Percentiles rank a stretch among this genome's conserved stretches.
Conservation (phyloP, 106 monocot genomes). For the Amphibolis antarctica region DNA sequence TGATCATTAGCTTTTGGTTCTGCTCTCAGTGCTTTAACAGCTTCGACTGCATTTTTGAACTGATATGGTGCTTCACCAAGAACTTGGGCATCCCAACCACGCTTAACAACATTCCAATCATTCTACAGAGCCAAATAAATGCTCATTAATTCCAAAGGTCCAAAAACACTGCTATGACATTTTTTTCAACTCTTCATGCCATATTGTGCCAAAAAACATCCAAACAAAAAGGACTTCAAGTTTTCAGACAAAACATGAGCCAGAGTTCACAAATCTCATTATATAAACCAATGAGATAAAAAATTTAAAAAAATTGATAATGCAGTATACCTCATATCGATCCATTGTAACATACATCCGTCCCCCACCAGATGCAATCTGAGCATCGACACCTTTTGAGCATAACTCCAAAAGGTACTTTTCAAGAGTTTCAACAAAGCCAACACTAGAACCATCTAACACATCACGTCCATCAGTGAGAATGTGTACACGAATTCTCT, state of each 20-base stretch:
- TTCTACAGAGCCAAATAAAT: constrained; percentile 38
- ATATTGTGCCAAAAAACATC: too few relatives aligned
- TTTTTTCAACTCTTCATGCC: too few relatives aligned
- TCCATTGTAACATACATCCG: constrained; percentile 99
- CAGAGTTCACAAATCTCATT: too few relatives aligned
- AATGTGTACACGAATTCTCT: constrained; percentile 85
- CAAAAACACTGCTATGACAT: too few relatives aligned
- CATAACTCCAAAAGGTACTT: constrained; percentile 59
- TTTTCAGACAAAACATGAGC: too few relatives aligned
- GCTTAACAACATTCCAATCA: constrained; percentile 92
- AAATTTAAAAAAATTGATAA: not conserved
- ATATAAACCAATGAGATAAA: too few relatives aligned
- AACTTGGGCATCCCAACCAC: constrained; percentile 98
- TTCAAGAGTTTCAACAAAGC: constrained; percentile 93
- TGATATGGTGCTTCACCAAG: constrained; percentile 96
- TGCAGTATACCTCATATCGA: constrained; percentile 72
- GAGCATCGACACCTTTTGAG: constrained; percentile 80
- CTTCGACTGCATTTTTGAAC: constrained; percentile 69
- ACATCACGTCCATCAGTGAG: constrained; percentile 99
- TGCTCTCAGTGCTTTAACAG: constrained; percentile 75
- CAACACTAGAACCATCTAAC: constrained; percentile 79
- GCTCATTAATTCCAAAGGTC: not conserved
- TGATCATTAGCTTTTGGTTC: constrained; percentile 66
- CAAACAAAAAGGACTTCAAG: too few relatives aligned
- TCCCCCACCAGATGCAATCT: constrained; percentile 98